Percentiles rank a stretch among this genome's conserved stretches.
phyloP scores from a whole-genome alignment of 2,329 filamentous ascomycete genomes.

The Coccinonectria pachysandricola region DNA sequence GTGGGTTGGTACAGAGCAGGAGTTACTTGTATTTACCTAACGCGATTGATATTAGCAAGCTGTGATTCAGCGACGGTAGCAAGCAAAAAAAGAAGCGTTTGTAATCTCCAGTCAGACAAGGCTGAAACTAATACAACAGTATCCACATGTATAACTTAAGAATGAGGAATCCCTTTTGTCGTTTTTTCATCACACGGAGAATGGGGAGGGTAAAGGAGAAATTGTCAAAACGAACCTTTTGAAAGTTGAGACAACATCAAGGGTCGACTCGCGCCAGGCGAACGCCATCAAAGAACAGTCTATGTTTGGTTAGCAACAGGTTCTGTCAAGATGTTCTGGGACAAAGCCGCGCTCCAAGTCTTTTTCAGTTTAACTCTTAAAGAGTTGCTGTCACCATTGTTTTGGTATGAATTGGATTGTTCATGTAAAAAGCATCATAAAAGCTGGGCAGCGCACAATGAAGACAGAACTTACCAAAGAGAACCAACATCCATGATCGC shows the following conservation, averaged over 20 bases:
- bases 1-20: too few relatives aligned
- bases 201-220: slow-evolving; percentile 9
- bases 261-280: too few relatives aligned
- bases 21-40: slow-evolving; percentile 38
- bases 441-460: too few relatives aligned
- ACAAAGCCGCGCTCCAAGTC: slow-evolving; percentile 12
- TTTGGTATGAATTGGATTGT: slow-evolving; percentile 55
- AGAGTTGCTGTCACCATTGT: slow-evolving; percentile 43
- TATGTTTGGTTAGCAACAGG: too few relatives aligned
- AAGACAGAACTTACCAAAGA: slow-evolving; percentile 16
- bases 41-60: slow-evolving; percentile 27
- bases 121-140: slow-evolving; percentile 53
- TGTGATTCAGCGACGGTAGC: slow-evolving; percentile 4
- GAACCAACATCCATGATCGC: slow-evolving; percentile 6
- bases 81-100: slow-evolving; percentile 13
- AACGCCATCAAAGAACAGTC: too few relatives aligned
- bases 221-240: slow-evolving; percentile 47
- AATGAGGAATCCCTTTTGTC: slow-evolving; percentile 58
- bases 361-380: slow-evolving; percentile 48
- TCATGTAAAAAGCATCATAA: slow-evolving; percentile 29
- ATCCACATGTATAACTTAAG: slow-evolving; percentile 57
- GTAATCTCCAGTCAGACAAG: slow-evolving; percentile 50
- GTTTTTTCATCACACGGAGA: slow-evolving; percentile 49
- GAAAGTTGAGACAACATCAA: slow-evolving; percentile 5
- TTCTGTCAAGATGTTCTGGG: slow-evolving; percentile 3